phyloP scores from a whole-genome alignment of 1,284 basidiomycete genomes.

The Boletus mariae region DNA sequence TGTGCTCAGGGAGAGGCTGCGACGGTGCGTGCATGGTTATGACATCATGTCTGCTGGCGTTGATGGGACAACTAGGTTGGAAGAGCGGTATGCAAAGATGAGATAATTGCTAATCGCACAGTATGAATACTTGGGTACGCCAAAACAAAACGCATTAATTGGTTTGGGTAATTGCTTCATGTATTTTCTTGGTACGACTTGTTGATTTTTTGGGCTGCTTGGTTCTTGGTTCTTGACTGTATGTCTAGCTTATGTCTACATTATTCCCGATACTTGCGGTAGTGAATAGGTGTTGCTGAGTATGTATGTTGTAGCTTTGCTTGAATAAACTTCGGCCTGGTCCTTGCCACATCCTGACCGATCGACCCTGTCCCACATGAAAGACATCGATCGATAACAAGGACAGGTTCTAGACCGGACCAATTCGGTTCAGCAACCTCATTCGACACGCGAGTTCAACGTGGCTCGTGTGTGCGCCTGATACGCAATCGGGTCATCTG shows the following conservation, averaged over 20 bases:
- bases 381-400: not conserved
- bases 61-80: conserved; percentile 6
- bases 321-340: not conserved
- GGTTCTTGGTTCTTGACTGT: not conserved
- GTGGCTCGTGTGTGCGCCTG: not conserved
- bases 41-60: no score
- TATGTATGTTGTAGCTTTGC: not conserved
- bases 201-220: no score
- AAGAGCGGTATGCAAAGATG: conserved; percentile 8
- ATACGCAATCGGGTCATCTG: not conserved
- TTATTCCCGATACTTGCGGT: not conserved
- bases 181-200: not conserved
- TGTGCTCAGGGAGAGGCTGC: conserved; percentile 16
- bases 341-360: not conserved
- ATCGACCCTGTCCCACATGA: not conserved
- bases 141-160: not conserved
- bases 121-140: not conserved
- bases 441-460: not conserved
- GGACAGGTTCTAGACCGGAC: not conserved
- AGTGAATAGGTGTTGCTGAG: not conserved
- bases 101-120: conserved; percentile 8
- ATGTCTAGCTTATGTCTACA: not conserved
- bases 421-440: not conserved
- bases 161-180: not conserved
- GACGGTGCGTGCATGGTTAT: conserved; percentile 11